Percentiles rank a stretch among this genome's conserved stretches.
Conservation (phyloP, 106 monocot species). For the Acorus gramineus region DNA sequence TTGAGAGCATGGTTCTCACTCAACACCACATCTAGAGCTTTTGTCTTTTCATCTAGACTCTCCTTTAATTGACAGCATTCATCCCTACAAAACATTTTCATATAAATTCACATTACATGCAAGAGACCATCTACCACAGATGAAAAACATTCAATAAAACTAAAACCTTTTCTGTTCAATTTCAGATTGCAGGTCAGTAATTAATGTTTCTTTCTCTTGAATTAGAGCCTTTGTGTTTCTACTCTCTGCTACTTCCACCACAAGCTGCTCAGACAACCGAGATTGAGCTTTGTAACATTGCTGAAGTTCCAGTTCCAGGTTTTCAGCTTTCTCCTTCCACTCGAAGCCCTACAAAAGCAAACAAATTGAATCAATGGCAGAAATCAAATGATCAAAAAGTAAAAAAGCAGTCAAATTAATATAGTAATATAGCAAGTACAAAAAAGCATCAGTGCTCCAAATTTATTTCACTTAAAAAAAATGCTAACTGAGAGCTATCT, state of each 20-base stretch:
- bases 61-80: constrained; percentile 61
- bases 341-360: constrained; percentile 53
- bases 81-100: constrained; percentile 36
- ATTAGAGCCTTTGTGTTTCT: constrained; percentile 52
- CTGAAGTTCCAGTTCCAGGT: constrained; percentile 75
- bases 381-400: no score
- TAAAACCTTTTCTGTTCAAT: constrained; percentile 51
- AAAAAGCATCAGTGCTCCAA: no score
- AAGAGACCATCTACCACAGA: neutral
- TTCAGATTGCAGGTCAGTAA: constrained; percentile 45
- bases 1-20: constrained; percentile 57
- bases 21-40: constrained; percentile 54
- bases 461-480: no score
- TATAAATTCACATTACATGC: neutral
- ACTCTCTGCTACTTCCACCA: constrained; percentile 71
- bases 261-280: constrained; percentile 80
- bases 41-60: constrained; percentile 55
- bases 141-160: neutral
- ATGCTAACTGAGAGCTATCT: no score
- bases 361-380: no score
- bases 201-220: constrained; percentile 53
- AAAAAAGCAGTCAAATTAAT: no score
- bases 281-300: constrained; percentile 94
- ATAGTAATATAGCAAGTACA: no score
- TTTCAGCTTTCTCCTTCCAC: constrained; percentile 96